phyloP scores from a whole-genome alignment of 345 rosid species.

The Moricandia arvensis region DNA sequence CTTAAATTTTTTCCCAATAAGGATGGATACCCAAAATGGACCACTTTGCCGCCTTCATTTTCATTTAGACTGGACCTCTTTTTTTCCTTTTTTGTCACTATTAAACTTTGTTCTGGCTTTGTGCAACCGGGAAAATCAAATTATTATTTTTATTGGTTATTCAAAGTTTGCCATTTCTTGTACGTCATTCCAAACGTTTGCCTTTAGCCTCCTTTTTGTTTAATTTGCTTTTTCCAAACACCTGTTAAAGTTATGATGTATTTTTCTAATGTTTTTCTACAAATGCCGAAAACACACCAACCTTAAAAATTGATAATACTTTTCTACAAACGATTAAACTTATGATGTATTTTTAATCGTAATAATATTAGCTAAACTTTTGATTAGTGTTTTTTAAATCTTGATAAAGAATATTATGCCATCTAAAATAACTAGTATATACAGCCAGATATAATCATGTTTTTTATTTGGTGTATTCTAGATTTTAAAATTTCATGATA shows the following conservation, averaged over 20 bases:
- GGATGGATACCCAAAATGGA: background rate
- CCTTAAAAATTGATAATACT: background rate
- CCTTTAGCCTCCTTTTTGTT: background rate
- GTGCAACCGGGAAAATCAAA: background rate
- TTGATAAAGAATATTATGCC: background rate
- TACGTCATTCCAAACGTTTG: background rate
- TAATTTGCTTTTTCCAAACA: background rate
- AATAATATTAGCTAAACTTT: background rate
- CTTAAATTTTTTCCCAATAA: background rate
- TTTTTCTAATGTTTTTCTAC: no score
- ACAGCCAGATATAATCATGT: background rate
- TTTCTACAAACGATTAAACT: background rate
- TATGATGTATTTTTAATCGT: background rate
- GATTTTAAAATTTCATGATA: background rate
- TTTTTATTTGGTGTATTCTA: background rate
- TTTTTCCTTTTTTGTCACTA: background rate
- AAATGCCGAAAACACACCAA: background rate
- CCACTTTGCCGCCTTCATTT: background rate
- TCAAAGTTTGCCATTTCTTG: background rate
- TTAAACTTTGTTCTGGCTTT: background rate
- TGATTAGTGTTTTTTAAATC: background rate
- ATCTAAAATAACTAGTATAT: background rate
- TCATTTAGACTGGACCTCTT: background rate
- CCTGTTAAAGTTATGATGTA: no score
- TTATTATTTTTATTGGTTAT: background rate